Base-by-base conservation (phyloP, 2,329 filamentous ascomycete genomes). In the Fusarium coicis region DNA sequence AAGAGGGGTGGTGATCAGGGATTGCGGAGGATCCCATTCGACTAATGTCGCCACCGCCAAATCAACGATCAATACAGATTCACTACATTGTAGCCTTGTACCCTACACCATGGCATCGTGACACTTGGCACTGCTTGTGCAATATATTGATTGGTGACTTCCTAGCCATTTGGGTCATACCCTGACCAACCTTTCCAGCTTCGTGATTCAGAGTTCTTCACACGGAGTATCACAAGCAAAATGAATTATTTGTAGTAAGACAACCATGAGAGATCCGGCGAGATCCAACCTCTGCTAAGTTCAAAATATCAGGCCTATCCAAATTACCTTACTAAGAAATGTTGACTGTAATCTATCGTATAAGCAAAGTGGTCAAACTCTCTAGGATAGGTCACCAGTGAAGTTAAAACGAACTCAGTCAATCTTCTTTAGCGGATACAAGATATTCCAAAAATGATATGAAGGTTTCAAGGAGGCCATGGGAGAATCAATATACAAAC, bases 11-110 rank as follows among this genome's bases (percentile, higher is more conserved):
- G 84, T 44, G 87, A 82, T 11, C 86, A 90, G 67, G 83, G 85
- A 21, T 80, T 97, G 75, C 88, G 94, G 73, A 89, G 93, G 75
- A 91, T 97, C 76, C 94, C 94, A 0, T 97, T 97, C 82, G 95
- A 93, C 81, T 99, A 82, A 78, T 62, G 40, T n/a, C 32, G 11
- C 52, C 40, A 39, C 23, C 30, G 30, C 40, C 59, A 73, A 36
- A 66, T 73, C 28, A 49, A 55, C 49, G 16, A 30, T 39, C 19
- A 53, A 15, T 16, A 63, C 23, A 42, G 18, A 26, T 23, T 28
- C 23, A 16, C 46, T 12, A 28, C 30, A 23, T 18, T 62, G 11
- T 21, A 44, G 23, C 30, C 36, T 23, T 42, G n/a, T 55, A 26
- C 18, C 19, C 36, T 12, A 14, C 10, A n/a, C 15, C 12, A 36